A percentile compares a stretch with the other conserved stretches of the same genome.
phyloP scores from a whole-genome alignment of 2,329 filamentous ascomycete genomes.

The Ophioceras dolichostomum region DNA sequence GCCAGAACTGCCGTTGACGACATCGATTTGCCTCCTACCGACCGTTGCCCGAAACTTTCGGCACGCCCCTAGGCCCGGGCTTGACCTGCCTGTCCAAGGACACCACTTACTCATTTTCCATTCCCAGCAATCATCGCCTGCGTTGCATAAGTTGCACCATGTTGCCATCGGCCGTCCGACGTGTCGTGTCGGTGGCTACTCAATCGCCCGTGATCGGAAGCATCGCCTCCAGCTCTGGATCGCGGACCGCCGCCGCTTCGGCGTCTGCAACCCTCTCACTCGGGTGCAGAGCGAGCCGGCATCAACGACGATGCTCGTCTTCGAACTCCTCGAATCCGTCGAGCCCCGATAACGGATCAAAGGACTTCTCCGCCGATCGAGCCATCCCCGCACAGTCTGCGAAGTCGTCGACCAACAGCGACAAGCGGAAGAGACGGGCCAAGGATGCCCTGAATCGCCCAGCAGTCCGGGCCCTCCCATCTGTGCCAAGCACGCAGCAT shows the following conservation, averaged over 20 bases:
- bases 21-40: too few species aligned
- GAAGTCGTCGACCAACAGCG: constrained; percentile 25
- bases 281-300: constrained; percentile 23
- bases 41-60: too few species aligned
- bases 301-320: constrained; percentile 45
- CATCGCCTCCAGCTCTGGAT: constrained; percentile 23
- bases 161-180: constrained; percentile 44
- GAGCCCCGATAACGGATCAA: constrained; percentile 43
- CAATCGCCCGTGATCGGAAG: constrained; percentile 30
- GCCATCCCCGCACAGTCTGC: constrained; percentile 36
- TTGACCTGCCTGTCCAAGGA: too few species aligned
- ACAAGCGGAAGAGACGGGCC: constrained; percentile 46
- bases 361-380: constrained; percentile 34
- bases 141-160: too few species aligned
- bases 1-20: too few species aligned
- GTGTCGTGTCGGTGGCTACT: constrained; percentile 34
- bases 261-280: constrained; percentile 19
- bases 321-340: constrained; percentile 54
- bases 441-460: constrained; percentile 27
- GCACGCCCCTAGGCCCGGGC: too few species aligned
- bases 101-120: too few species aligned
- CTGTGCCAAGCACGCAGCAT: constrained; percentile 64
- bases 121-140: too few species aligned
- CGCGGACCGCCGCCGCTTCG: constrained; percentile 17
- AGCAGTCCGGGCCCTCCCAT: constrained; percentile 41